Evolutionary conservation across 495 filamentous ascomycete species (phyloP).

Genomic region (Chaetomium tenue): DNA sequence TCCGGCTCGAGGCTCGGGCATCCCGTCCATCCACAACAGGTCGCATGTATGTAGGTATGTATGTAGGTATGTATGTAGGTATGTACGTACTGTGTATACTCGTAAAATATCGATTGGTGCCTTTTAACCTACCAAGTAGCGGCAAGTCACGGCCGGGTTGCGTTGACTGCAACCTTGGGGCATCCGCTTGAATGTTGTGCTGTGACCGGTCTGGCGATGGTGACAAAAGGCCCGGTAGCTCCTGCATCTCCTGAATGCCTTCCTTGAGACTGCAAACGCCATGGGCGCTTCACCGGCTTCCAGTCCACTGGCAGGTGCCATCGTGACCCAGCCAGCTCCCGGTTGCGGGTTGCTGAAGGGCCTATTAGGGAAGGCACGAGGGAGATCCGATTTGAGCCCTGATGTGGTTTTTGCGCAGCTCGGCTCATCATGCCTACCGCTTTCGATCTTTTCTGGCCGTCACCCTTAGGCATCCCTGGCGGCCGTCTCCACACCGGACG

Average conservation of each 20-base stretch:
- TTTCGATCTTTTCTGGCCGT: not conserved
- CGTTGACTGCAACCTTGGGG: not conserved
- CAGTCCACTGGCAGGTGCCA: not conserved
- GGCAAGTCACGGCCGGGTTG: not conserved
- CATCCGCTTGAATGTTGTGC: not conserved
- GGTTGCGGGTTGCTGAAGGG: not conserved
- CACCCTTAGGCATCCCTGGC: not conserved
- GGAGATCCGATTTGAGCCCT: not conserved
- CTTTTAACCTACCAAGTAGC: not conserved
- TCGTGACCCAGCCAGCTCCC: constrained; percentile 7
- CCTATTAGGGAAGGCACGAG: constrained; percentile 1
- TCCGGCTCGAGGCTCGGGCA: not conserved
- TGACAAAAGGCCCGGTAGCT: constrained; percentile 7
- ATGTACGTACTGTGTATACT: no score
- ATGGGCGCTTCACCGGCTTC: not conserved
- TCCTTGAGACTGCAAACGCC: not conserved
- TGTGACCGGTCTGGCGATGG: not conserved
- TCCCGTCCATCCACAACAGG: no score
- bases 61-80: no score
- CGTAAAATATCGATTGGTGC: no score
- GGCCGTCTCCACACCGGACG: constrained; percentile 11
- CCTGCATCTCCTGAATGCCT: not conserved
- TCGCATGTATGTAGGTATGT: no score
- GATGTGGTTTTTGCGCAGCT: not conserved
- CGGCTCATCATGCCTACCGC: not conserved